A percentile compares a stretch with the other conserved stretches of the same genome.
Evolutionary conservation across 1,284 basidiomycete species (phyloP).

Genomic region (Leccinum subspadiceum): DNA sequence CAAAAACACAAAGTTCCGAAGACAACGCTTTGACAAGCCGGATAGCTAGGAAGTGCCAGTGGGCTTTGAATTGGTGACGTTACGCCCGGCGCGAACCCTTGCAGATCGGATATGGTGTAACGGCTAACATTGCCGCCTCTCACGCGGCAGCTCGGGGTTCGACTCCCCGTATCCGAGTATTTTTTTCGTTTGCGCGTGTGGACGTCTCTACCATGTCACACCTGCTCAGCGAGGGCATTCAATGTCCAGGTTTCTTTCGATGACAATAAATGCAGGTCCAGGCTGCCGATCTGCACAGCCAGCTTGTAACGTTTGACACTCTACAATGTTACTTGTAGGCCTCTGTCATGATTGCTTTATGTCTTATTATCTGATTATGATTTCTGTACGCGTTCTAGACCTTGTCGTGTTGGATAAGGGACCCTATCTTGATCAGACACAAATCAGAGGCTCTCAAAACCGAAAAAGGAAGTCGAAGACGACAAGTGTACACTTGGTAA

Average conservation of each 20-base stretch:
- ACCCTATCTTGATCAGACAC: too few relatives aligned
- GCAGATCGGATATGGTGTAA: constrained; percentile 61
- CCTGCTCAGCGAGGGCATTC: not conserved
- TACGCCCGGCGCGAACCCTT: accelerated
- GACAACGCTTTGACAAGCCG: not conserved
- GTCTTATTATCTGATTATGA: too few relatives aligned
- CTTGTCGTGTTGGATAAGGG: too few relatives aligned
- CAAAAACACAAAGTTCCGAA: not conserved
- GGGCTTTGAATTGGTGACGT: not conserved
- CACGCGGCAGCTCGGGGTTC: constrained; percentile 63
- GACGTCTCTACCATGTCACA: too few relatives aligned
- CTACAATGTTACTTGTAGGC: too few relatives aligned
- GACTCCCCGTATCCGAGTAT: constrained; percentile 54
- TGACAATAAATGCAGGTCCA: not conserved
- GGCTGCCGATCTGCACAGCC: not conserved
- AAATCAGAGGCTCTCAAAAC: not conserved
- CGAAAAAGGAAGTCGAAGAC: not conserved
- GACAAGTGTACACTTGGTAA: too few relatives aligned
- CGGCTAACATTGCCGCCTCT: constrained; percentile 73
- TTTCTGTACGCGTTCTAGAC: too few relatives aligned
- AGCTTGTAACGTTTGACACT: not conserved
- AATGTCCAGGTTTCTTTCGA: not conserved
- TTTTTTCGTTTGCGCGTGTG: not conserved
- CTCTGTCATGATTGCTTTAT: too few relatives aligned
- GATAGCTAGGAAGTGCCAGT: not conserved